phyloP scores from a whole-genome alignment of 2,329 filamentous ascomycete species.

The Cercospora sp. region DNA sequence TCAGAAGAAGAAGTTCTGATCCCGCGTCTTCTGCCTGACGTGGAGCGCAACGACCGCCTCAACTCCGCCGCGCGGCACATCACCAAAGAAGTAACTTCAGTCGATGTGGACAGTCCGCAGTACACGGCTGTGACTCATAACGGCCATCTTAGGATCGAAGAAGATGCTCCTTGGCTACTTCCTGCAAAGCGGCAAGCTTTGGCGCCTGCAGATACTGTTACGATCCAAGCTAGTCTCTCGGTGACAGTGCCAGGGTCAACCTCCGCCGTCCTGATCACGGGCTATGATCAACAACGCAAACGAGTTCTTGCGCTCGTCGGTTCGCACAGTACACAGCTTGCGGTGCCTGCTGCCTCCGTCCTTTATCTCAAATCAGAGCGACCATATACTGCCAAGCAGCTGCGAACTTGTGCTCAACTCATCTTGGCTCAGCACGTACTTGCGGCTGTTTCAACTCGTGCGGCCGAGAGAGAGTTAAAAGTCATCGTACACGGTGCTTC shows the following conservation, averaged over 20 bases:
- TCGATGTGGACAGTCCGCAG: conserved; percentile 4
- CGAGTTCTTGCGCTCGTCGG: conserved; percentile 14
- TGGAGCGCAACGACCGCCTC: conserved; percentile 30
- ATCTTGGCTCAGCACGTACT: conserved; percentile 22
- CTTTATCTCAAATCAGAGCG: conserved; percentile 3
- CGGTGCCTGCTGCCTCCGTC: background rate
- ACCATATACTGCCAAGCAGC: conserved; percentile 16
- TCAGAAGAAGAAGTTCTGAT: conserved; percentile 22
- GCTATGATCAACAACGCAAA: conserved; percentile 12
- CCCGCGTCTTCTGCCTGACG: conserved; percentile 26
- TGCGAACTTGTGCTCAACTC: conserved; percentile 14
- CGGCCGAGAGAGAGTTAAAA: background rate
- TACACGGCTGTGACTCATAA: conserved; percentile 17
- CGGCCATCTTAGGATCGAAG: conserved; percentile 16
- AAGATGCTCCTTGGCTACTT: conserved; percentile 19
- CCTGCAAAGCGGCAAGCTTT: conserved; percentile 1
- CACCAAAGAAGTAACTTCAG: conserved; percentile 14
- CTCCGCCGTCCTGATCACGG: conserved; percentile 17
- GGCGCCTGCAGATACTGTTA: background rate
- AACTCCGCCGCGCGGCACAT: conserved; percentile 32
- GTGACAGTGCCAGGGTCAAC: conserved; percentile 14
- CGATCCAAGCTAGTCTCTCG: conserved; percentile 11
- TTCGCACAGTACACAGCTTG: conserved; percentile 14
- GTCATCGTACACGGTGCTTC: conserved; percentile 23
- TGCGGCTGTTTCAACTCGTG: conserved; percentile 12